Conservation (phyloP, 176 grass and related monocot species). For the Guadua angustifolia region DNA sequence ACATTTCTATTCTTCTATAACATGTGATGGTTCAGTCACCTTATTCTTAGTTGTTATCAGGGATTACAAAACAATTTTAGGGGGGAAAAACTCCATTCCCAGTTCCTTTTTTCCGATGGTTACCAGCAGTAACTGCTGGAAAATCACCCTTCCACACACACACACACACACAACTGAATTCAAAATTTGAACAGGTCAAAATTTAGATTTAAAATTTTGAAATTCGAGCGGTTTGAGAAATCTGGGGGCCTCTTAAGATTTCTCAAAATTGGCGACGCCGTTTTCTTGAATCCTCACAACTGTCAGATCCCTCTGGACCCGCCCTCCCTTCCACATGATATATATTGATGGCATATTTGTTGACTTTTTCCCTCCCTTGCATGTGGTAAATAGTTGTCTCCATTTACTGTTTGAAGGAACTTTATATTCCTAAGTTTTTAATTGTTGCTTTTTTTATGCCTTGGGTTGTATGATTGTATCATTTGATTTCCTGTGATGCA, state of each 20-base stretch:
- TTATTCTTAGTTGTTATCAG: slow-evolving; percentile 4
- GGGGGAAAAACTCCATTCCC: too few relatives aligned
- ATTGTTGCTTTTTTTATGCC: neutral
- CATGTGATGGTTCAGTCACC: neutral
- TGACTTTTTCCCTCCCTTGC: neutral
- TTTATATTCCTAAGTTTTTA: neutral
- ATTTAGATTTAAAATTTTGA: neutral
- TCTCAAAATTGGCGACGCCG: neutral
- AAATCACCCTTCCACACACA: neutral
- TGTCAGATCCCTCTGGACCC: neutral
- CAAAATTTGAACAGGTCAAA: neutral
- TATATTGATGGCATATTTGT: neutral
- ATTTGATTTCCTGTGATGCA: slow-evolving; percentile 5
- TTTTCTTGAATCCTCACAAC: neutral
- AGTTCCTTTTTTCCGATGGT: neutral
- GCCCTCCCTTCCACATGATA: neutral
- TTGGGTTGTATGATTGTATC: slow-evolving; percentile 17
- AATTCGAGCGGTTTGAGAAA: neutral
- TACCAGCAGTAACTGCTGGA: neutral
- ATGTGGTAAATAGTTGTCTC: slow-evolving; percentile 31
- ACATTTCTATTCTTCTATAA: slow-evolving; percentile 1
- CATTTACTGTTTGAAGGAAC: neutral
- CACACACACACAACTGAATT: neutral
- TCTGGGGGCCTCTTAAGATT: neutral
- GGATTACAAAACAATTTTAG: too few relatives aligned